A percentile compares a stretch with the other conserved stretches of the same genome.
Evolutionary conservation across 2,329 filamentous ascomycete species (phyloP).

Genomic region (Claviceps arundinis): DNA sequence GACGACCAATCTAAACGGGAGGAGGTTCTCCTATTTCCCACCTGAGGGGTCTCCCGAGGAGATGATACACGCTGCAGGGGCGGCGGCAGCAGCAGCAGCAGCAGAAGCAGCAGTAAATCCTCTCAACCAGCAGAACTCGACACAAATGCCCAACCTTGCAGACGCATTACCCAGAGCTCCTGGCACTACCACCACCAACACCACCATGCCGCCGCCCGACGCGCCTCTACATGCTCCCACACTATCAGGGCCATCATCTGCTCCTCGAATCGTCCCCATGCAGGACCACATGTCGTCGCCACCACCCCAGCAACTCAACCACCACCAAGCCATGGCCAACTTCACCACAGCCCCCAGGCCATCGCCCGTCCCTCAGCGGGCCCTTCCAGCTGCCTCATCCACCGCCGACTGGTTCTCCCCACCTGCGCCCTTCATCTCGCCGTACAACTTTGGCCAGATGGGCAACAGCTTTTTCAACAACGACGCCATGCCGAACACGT

Average conservation of each 20-base stretch:
- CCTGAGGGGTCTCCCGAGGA: conserved; percentile 33
- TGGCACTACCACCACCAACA: conserved; percentile 5
- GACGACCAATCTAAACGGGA: conserved; percentile 37
- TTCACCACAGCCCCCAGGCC: conserved; percentile 17
- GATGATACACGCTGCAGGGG: conserved; percentile 14
- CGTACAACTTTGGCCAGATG: conserved; percentile 33
- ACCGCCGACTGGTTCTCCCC: conserved; percentile 41
- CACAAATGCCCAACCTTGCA: conserved; percentile 29
- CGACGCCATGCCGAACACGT: conserved; percentile 18
- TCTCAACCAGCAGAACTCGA: conserved; percentile 18
- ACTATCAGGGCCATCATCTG: conserved; percentile 17
- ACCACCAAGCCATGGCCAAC: conserved; percentile 4
- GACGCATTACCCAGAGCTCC: conserved; percentile 23
- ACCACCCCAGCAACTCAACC: conserved; percentile 9
- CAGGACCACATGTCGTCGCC: conserved; percentile 21
- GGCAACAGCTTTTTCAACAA: conserved; percentile 28
- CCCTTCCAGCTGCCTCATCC: conserved; percentile 27
- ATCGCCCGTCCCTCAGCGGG: conserved; percentile 29
- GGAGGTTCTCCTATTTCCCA: conserved; percentile 51
- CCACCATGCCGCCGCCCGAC: conserved; percentile 25
- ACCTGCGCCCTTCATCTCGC: conserved; percentile 38
- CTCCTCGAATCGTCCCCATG: conserved; percentile 10
- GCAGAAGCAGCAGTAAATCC: conserved; percentile 9
- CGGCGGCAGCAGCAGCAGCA: conserved; percentile 16
- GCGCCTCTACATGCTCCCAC: conserved; percentile 15